Base-by-base conservation (phyloP, 2,329 filamentous ascomycete species). In the Pseudocercospora crystallina region DNA sequence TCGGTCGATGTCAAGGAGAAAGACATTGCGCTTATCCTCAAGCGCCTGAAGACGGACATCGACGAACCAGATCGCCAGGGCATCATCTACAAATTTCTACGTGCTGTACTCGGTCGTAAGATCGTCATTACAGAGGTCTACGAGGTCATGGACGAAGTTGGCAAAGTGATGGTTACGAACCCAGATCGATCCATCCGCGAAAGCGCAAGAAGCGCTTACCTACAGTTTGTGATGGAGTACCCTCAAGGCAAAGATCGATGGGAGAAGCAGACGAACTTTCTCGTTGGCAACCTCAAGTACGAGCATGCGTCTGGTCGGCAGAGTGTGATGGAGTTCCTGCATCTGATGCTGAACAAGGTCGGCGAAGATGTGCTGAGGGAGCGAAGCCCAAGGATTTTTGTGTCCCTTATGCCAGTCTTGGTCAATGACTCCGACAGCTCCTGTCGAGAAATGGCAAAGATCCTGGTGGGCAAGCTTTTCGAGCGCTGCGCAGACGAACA, bases 221-320 rank as follows among this genome's bases (percentile, higher is more conserved):
- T 96, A 69, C 90, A 96, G 60, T 99, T 99, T 73, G 76, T 99
- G 49, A 83, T 91, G 59, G 90, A 96, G 47, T 99, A 96, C 65
- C 92, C 94, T 0, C 94, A 97, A 68, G 90, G 87, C 63, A 91
- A 90, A 70, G 87, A 84, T 56, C 81, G 94, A 11, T 95, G 94
- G 85, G 80, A 82, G 34, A 95, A 95, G 68, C 92, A 97, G 66
- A 80, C 96, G 43, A 83, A 80, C 49, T 99, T 97, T 67, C 78
- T 99, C 42, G 81, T 95, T 43, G 88, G 89, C 62, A 99, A 99
- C 65, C 76, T 99, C 58, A 86, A 92, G 53, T 99, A 96, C 68
- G 84, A 92, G 37, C 84, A 95, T 62, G 85, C 90, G 60, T 88
- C 94, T 53, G 94, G 94, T 26, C 82, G 95, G 33, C 79, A 96